Evolutionary conservation across 2,329 filamentous ascomycete species (phyloP), one percentile per base, ranked within the genome.

Genomic region (Didymella pomorum): DNA sequence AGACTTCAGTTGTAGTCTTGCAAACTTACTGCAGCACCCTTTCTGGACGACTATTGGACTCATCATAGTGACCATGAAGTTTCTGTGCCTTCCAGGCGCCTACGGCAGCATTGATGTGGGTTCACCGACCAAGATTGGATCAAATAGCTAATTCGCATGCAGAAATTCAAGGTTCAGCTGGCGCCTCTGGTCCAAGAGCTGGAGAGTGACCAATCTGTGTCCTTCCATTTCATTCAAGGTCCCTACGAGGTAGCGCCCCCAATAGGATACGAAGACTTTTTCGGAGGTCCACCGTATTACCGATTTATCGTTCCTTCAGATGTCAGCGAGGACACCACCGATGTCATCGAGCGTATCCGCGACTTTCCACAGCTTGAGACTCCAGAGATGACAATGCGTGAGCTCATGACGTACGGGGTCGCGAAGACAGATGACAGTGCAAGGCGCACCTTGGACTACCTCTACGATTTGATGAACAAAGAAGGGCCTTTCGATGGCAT

Each of bases 361-460:
- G 82, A 86, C 49, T 84, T 86, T 42, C 83, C 83, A 0, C 77
- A 82, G 46, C 81, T 81, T 18, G 77, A 80, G 60, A 82, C 79
- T 0, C 76, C 84, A 0, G 84, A 87, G 62, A 84, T 86, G 54
- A 84, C 83, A 0, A 83, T 87, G 78, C 78, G 84, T 10, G 78
- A 81, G 65, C 74, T 87, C 33, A 69, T 68, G 63, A 76, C 78
- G 7, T 71, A 78, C 16, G 78, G 76, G 1, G 77, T 77, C 11
- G 67, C 69, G 2, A 62, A 61, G 42, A 77, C 76, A 33, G 62
- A 66, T 33, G 62, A 65, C 16, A 68, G 64, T 23, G 69, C 69
- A 18, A 35, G 54, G 41, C 35, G 63, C 26, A 65, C 69, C 9
- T 49, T 71, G 18, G 57, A 66, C 2, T 68, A 68, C 45, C 56